These are phyloP conservation scores for Trypanosoma boissoni DNA, from an alignment of 208 protist genomes.

Conservation along the genomic window DNA sequence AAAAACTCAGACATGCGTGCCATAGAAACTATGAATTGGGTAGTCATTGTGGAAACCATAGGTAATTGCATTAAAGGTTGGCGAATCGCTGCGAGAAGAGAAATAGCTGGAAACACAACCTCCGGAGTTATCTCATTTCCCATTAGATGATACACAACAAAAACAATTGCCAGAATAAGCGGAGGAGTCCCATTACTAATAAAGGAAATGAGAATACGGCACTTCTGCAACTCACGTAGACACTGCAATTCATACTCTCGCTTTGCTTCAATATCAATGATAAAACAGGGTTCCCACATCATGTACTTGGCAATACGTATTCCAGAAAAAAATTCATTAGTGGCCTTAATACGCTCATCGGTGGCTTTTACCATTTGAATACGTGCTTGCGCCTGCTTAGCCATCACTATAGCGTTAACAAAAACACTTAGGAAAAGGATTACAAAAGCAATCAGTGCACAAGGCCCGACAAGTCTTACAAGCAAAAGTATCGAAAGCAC, in stretches of 20 bases:
- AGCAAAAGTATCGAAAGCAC: conserved; percentile 27
- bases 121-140: conserved; percentile 66
- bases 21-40: conserved; percentile 68
- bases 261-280: conserved; percentile 20
- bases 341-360: conserved; percentile 69
- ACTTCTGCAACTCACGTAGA: conserved; percentile 25
- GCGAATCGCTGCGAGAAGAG: conserved; percentile 88
- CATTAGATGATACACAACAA: conserved; percentile 37
- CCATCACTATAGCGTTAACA: conserved; percentile 34
- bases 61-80: conserved; percentile 91
- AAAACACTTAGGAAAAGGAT: conserved; percentile 47
- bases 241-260: conserved; percentile 31
- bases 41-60: conserved; percentile 6
- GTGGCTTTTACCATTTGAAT: conserved; percentile 26
- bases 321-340: conserved; percentile 76
- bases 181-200: conserved; percentile 51
- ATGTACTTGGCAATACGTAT: conserved; percentile 88
- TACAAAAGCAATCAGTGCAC: conserved; percentile 45
- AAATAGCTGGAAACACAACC: conserved; percentile 87
- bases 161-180: conserved; percentile 43
- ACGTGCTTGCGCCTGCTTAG: conserved; percentile 18
- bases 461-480: conserved; percentile 32
- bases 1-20: conserved; percentile 68
- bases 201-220: conserved; percentile 26
- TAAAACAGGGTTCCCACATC: conserved; percentile 67